A percentile compares a stretch with the other conserved stretches of the same genome.
Conservation (phyloP, 768 basidiomycete genomes). For the Chlorophyllum brunneum region DNA sequence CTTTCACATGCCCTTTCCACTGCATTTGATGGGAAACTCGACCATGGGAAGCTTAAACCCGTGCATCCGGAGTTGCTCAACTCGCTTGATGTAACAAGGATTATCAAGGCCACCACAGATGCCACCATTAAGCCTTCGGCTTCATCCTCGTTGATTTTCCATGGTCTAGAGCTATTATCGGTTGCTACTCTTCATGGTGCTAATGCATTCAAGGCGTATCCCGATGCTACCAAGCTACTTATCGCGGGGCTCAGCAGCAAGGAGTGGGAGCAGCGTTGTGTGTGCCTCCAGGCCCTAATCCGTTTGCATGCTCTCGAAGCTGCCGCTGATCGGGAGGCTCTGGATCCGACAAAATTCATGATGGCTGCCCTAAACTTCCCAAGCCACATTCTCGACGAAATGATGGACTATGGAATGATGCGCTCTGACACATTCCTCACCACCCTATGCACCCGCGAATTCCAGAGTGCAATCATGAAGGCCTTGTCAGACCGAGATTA, state of each 20-base stretch:
- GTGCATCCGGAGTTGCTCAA: constrained; percentile 34
- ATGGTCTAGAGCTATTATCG: constrained; percentile 46
- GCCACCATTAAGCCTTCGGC: constrained; percentile 40
- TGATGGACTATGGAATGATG: too few relatives aligned
- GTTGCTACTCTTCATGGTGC: constrained; percentile 41
- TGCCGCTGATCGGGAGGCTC: too few relatives aligned
- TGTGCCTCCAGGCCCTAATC: constrained; percentile 50
- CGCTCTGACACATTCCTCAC: constrained; percentile 40
- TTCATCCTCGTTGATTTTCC: constrained; percentile 41
- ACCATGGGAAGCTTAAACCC: constrained; percentile 25
- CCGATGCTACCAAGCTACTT: constrained; percentile 44
- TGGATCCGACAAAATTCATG: constrained; percentile 50
- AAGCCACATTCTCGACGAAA: constrained; percentile 37
- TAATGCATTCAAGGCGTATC: constrained; percentile 39
- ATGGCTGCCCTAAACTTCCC: constrained; percentile 39
- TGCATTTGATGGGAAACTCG: constrained; percentile 30
- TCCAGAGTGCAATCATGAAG: constrained; percentile 51
- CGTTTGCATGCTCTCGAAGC: constrained; percentile 40
- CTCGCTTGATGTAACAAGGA: constrained; percentile 37
- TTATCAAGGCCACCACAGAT: constrained; percentile 40
- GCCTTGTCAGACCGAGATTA: constrained; percentile 45
- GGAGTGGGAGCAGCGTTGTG: constrained; percentile 49
- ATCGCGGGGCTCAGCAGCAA: constrained; percentile 52
- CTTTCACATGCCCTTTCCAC: constrained; percentile 49
- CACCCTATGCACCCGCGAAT: constrained; percentile 35